Conservation (phyloP, 2,329 filamentous ascomycete genomes). For the Monilinia laxa region DNA sequence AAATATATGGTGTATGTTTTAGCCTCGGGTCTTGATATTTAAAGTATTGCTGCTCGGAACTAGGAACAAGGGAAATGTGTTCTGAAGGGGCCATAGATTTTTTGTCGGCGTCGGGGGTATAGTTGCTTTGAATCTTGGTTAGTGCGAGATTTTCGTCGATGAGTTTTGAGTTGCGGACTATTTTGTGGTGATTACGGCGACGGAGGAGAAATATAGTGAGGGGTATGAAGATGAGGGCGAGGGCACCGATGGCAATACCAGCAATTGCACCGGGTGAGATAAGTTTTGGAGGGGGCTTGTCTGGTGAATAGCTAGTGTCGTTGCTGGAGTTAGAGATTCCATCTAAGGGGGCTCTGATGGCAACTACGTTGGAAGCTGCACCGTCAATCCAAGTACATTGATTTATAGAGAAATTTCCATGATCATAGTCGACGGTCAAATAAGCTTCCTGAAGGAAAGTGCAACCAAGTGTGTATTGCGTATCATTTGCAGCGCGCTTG, state of each 20-base stretch:
- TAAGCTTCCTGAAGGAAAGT: constrained; percentile 45
- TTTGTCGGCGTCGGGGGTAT: not conserved
- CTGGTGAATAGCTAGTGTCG: not conserved
- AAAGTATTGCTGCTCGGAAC: not conserved
- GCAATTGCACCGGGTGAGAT: not conserved
- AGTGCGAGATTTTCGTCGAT: not conserved
- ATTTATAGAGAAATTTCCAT: constrained; percentile 43
- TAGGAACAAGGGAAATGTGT: not conserved
- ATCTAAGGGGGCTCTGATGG: constrained; percentile 21
- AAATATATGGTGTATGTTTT: not conserved
- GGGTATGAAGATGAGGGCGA: not conserved
- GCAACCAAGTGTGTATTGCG: constrained; percentile 43
- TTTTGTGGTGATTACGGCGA: not conserved
- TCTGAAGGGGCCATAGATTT: not conserved
- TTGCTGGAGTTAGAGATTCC: constrained; percentile 2
- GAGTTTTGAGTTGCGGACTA: not conserved
- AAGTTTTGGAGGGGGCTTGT: not conserved
- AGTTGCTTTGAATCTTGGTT: not conserved
- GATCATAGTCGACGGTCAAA: constrained; percentile 42
- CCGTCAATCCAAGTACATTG: constrained; percentile 41
- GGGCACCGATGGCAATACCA: constrained; percentile 1
- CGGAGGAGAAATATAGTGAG: not conserved
- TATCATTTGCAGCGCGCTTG: constrained; percentile 40
- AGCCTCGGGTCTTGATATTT: not conserved
- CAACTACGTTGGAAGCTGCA: constrained; percentile 29